Percentiles rank a stretch among this genome's conserved stretches.
phyloP scores from a whole-genome alignment of 1,139 yeast species.

The Yamadazyma songkhlaensis region DNA sequence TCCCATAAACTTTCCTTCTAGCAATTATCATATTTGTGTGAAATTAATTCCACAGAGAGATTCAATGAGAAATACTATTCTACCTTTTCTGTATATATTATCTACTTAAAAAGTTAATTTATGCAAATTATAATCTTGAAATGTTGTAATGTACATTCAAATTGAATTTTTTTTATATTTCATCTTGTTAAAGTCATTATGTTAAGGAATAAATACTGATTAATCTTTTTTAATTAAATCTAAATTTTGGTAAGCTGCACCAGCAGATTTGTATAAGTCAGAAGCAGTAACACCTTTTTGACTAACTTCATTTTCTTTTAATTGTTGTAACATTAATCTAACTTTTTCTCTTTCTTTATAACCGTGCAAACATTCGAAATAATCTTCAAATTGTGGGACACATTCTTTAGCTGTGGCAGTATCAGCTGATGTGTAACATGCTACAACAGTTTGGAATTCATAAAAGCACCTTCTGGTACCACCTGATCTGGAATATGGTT shows the following conservation, averaged over 20 bases:
- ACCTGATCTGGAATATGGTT: slow-evolving; percentile 49
- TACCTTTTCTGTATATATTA: slow-evolving; percentile 2
- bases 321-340: slow-evolving; percentile 46
- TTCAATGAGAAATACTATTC: neutral
- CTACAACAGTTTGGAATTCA: slow-evolving; percentile 46
- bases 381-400: slow-evolving; percentile 46
- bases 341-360: slow-evolving; percentile 47
- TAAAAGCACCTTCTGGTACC: slow-evolving; percentile 52
- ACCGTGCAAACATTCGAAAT: slow-evolving; percentile 50
- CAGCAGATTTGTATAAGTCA: slow-evolving; percentile 44
- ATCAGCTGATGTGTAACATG: slow-evolving; percentile 48
- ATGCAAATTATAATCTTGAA: slow-evolving; percentile 3
- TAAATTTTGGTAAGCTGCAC: slow-evolving; percentile 45
- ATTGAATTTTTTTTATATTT: neutral
- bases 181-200: neutral
- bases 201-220: neutral
- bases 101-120: slow-evolving; percentile 4
- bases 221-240: slow-evolving; percentile 34
- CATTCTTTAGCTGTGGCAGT: slow-evolving; percentile 42
- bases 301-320: slow-evolving; percentile 41
- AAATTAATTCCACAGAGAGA: neutral
- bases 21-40: neutral
- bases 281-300: slow-evolving; percentile 43
- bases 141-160: slow-evolving; percentile 3
- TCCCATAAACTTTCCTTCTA: neutral